phyloP scores from a whole-genome alignment of 306 rosid genomes.

The Glycine soja region DNA sequence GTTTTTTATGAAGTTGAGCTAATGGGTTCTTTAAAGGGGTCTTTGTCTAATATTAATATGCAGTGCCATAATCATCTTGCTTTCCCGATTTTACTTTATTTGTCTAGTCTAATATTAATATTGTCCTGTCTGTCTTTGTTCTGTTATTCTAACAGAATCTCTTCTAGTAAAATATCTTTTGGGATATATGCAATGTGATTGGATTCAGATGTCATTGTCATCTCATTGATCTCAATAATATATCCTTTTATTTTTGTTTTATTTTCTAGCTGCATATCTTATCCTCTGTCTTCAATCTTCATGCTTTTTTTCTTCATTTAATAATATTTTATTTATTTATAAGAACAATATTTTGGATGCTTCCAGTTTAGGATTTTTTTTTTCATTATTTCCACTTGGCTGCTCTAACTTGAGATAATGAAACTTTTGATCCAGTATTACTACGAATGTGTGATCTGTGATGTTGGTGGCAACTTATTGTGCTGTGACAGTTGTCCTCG shows the following conservation, averaged over 20 bases:
- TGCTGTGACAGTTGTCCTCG: slow-evolving; percentile 99
- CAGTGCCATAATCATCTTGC: not conserved
- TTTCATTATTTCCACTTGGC: slow-evolving; percentile 15
- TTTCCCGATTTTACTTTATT: slow-evolving; percentile 24
- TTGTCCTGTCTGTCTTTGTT: not conserved
- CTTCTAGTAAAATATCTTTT: slow-evolving; percentile 7
- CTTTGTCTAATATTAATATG: not conserved
- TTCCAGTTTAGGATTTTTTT: slow-evolving; percentile 23
- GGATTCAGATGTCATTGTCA: slow-evolving; percentile 30
- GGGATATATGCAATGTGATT: slow-evolving; percentile 11
- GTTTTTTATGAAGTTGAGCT: slow-evolving; percentile 29
- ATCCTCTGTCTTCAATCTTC: slow-evolving; percentile 7
- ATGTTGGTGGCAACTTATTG: slow-evolving; percentile 95
- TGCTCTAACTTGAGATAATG: slow-evolving; percentile 43
- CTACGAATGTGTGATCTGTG: slow-evolving; percentile 95
- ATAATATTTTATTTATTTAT: not conserved
- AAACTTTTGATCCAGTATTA: slow-evolving; percentile 69
- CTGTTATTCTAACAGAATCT: slow-evolving; percentile 12
- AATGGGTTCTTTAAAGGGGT: slow-evolving; percentile 8
- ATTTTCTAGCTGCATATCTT: slow-evolving; percentile 28
- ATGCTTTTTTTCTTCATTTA: not conserved
- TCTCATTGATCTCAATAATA: not conserved
- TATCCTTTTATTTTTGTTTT: slow-evolving; percentile 5
- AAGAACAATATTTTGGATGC: not conserved
- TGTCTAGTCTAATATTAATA: not conserved